Base-by-base conservation (phyloP, 352 stramenopile genomes). In the Discostella stelligera region DNA sequence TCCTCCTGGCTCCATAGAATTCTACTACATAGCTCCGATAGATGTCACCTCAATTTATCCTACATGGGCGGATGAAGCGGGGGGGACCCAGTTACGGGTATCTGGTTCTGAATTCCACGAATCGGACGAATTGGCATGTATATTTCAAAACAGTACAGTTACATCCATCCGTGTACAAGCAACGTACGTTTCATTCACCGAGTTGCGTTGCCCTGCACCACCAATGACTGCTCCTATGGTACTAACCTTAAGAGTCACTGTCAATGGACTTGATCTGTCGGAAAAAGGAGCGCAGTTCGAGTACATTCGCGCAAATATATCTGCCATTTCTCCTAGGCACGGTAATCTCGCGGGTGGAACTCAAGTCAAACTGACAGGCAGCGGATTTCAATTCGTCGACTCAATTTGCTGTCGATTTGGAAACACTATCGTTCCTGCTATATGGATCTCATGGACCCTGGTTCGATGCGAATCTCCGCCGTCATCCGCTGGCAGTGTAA, bases 191-290 rank as follows among this genome's bases (percentile, higher is more conserved):
- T 82, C 79, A 55, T 54, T 71, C 11, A 81, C 71, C 46, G 44
- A 79, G 44, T 49, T 93, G 30, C 55, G 79, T 41, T 95, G 90
- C 60, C 30, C 27, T 25, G 68, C 70, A 50, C 89, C 90, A 21
- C 74, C 74, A 46, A 69, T 66, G 44, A 61, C 59, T 32, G 63
- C 53, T 48, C 55, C 55, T 44, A 64, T 39, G 20, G 8, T 66
- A 50, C 48, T 88, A n/a, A 67, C 48, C 18, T 62, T 95, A 25
- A 79, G 78, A 66, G 75, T 94, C 16, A 90, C 83, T 10, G 46
- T 79, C 41, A 95, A 94, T 74, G 87, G 83, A 41, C 81, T 96
- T 25, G 80, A 83, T 30, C 46, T 68, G 20, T 77, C 83, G 39
- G 44, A 30, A 14, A 79, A 25, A 62, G 54, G 65, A 16, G 52